phyloP scores from a whole-genome alignment of 2,329 filamentous ascomycete genomes.

The Ascochyta koolunga region DNA sequence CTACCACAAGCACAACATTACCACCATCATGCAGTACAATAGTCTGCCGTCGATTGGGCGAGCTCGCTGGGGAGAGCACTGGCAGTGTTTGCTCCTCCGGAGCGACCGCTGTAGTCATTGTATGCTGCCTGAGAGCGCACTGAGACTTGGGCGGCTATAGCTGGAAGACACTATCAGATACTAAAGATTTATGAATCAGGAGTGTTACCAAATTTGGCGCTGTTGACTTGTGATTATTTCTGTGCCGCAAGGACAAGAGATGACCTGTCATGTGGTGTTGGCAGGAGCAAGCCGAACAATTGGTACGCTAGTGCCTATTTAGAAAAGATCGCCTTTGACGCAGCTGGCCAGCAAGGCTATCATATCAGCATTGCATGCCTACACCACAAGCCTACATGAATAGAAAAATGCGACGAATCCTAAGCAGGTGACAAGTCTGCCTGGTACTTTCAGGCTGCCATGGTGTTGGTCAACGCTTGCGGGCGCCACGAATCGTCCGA shows the following conservation, averaged over 20 bases:
- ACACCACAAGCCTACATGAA: background rate
- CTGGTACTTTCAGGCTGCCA: background rate
- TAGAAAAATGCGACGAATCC: background rate
- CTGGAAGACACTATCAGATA: background rate
- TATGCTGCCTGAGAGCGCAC: background rate
- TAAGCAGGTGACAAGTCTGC: background rate
- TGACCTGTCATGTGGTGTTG: constrained; percentile 1
- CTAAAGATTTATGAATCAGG: background rate
- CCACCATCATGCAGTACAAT: background rate
- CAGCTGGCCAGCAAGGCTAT: constrained; percentile 1
- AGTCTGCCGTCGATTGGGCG: background rate
- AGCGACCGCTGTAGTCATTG: background rate
- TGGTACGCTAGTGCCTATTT: constrained; percentile 2
- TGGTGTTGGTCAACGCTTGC: background rate
- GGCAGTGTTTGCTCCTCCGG: background rate
- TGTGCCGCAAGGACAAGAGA: background rate
- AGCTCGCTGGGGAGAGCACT: background rate
- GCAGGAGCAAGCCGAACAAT: background rate
- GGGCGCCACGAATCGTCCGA: background rate
- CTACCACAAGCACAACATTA: background rate
- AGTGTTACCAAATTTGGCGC: background rate
- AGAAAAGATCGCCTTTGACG: background rate
- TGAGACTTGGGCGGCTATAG: background rate
- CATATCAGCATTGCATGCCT: background rate
- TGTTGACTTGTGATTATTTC: background rate